Conservation (phyloP, 805 yeast species). For the Metschnikowia shivogae region DNA sequence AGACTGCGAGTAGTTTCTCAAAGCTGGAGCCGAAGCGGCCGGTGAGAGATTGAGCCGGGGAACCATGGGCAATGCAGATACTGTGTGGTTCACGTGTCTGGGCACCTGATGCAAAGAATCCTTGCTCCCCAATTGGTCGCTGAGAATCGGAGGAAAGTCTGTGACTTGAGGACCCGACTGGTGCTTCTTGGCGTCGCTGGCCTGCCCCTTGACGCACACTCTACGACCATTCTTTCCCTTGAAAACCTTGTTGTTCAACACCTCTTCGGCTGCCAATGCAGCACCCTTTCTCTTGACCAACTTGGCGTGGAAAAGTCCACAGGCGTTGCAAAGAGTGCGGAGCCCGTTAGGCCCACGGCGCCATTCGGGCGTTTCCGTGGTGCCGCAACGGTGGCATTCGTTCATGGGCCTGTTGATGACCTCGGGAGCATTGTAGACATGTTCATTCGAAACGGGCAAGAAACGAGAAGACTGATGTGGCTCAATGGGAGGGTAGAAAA, state of each 20-base stretch:
- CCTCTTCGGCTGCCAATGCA: constrained; percentile 32
- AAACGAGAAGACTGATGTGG: neutral
- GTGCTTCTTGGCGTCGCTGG: constrained; percentile 3
- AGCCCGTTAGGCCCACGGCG: constrained; percentile 43
- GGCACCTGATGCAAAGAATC: neutral
- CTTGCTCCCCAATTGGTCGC: neutral
- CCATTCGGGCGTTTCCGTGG: constrained; percentile 46
- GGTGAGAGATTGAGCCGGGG: neutral
- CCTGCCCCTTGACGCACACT: constrained; percentile 29
- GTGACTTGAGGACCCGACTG: constrained; percentile 5
- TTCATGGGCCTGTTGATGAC: constrained; percentile 23
- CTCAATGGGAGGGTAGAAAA: constrained; percentile 2
- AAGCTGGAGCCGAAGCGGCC: constrained; percentile 4
- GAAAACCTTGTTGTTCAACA: constrained; percentile 39
- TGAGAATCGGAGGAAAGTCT: constrained; percentile 10
- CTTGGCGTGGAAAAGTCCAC: constrained; percentile 42
- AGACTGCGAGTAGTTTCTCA: constrained; percentile 1
- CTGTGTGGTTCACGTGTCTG: neutral
- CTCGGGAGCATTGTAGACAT: constrained; percentile 12
- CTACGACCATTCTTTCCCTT: constrained; percentile 44
- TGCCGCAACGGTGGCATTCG: constrained; percentile 43
- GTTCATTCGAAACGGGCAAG: constrained; percentile 1
- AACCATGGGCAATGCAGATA: neutral
- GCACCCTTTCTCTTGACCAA: constrained; percentile 30
- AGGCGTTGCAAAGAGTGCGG: constrained; percentile 42